Base-by-base conservation (phyloP, 176 grass and related monocot genomes). In the Lolium rigidum region DNA sequence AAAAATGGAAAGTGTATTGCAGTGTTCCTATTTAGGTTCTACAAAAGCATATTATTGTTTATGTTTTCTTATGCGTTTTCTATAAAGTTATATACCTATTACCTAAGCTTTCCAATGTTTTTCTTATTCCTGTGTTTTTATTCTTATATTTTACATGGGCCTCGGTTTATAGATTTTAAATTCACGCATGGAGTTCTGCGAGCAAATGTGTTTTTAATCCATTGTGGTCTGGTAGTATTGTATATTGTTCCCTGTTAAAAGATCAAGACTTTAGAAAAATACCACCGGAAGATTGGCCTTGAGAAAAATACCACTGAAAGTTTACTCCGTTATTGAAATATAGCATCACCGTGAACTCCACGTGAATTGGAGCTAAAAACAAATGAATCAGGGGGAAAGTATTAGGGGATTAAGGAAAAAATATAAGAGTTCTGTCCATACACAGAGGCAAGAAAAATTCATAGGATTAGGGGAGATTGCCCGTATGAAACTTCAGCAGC, bases 11-110 rank as follows among this genome's bases (percentile, higher is more conserved):
- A 50, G 44, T 26, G 9, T 48, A 10, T 46, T 49, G 59, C 17
- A 63, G 21, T 80, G 4, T 47, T 47, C 22, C 78, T 44, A 64
- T 80, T 48, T 65, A 65, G 7, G 44, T 80, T 80, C 43, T 47
- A 65, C 43, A 80, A 50, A 80, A 80, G 58, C 17, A 80, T 46
- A 1, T 25, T 48, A 63, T 62, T 12, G 7, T 41, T 74, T 37
- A 31, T 17, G 54, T 76, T 26, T 52, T 61, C 59, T 10, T 61
- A 24, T 61, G 21, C 59, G 22, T 61, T 24, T 61, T 9, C 59
- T 24, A 61, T 61, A 12, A 61, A 24, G 6, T 60, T 54, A 17
- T 37, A 35, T 21, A 10, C 25, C 17, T 78, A 41, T 28, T 21
- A 65, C 31, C 10, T 25, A 1, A 10, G 11, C 60, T 73, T 73